A percentile compares a stretch with the other conserved stretches of the same genome.
Conservation (phyloP, 2,329 filamentous ascomycete genomes). For the Pseudogymnoascus sp. region DNA sequence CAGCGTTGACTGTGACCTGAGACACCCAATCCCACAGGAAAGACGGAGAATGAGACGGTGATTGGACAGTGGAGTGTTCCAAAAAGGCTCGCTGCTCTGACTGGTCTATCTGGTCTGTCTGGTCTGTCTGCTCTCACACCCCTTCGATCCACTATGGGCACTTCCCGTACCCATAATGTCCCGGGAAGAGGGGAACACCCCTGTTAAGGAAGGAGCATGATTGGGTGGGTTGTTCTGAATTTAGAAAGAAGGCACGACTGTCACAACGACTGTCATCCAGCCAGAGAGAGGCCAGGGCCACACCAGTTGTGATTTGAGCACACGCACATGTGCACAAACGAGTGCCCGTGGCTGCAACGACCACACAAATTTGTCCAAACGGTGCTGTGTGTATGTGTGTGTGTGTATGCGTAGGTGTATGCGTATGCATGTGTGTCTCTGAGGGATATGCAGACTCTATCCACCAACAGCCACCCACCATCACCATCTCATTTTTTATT, state of each 20-base stretch:
- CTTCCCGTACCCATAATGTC: constrained; percentile 5
- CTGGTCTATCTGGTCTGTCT: neutral
- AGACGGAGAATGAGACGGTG: neutral
- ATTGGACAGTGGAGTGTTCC: neutral
- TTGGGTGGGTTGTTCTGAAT: constrained; percentile 5
- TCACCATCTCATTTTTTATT: neutral
- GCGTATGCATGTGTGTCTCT: neutral
- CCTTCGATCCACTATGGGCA: constrained; percentile 4
- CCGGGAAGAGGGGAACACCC: constrained; percentile 6
- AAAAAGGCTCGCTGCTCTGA: neutral
- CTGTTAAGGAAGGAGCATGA: neutral
- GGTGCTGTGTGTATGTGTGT: neutral
- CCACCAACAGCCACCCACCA: neutral
- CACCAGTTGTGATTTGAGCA: neutral
- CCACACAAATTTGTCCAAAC: neutral
- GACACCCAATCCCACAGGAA: neutral
- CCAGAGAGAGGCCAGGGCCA: neutral
- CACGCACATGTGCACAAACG: neutral
- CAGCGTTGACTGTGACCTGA: neutral
- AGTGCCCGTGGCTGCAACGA: neutral
- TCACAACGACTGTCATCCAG: neutral
- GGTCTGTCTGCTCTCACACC: neutral
- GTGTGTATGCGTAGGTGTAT: neutral
- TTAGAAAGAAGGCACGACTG: constrained; percentile 5
- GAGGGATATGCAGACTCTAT: neutral